A percentile compares a stretch with the other conserved stretches of the same genome.
Conservation (phyloP, 768 basidiomycete genomes). For the Macrolepiota albuminosa region DNA sequence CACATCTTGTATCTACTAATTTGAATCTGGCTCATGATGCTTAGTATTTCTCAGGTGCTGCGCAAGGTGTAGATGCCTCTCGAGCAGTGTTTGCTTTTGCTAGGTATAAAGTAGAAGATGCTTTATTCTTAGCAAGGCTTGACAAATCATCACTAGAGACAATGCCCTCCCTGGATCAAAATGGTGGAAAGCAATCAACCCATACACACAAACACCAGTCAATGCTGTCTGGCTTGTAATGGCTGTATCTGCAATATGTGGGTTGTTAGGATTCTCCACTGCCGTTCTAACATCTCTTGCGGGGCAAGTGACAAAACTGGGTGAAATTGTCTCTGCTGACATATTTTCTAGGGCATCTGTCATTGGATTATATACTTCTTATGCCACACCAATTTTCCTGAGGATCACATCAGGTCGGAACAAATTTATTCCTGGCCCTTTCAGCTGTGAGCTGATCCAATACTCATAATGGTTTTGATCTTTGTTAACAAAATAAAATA, state of each 20-base stretch:
- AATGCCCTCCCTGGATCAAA: constrained; percentile 69
- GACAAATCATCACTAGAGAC: constrained; percentile 33
- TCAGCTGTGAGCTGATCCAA: neutral
- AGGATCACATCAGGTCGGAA: constrained; percentile 65
- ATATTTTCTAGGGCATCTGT: constrained; percentile 51
- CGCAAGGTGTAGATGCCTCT: constrained; percentile 1
- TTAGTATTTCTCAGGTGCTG: neutral
- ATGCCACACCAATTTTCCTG: constrained; percentile 63
- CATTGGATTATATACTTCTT: constrained; percentile 66
- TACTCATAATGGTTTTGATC: neutral
- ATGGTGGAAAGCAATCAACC: constrained; percentile 63
- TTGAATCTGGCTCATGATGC: neutral
- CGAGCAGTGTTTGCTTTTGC: constrained; percentile 2
- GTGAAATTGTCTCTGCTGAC: constrained; percentile 15
- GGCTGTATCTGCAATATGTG: constrained; percentile 47
- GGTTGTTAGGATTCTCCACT: constrained; percentile 59
- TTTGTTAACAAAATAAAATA: neutral
- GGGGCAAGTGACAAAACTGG: neutral
- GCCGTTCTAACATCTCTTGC: constrained; percentile 52
- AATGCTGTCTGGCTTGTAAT: constrained; percentile 78
- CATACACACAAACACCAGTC: constrained; percentile 60
- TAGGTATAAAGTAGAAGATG: neutral
- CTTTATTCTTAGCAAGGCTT: neutral
- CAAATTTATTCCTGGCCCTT: constrained; percentile 46
- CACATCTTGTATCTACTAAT: neutral